Percentiles rank a stretch among this genome's conserved stretches.
Evolutionary conservation across 1,284 basidiomycete genomes (phyloP).

Genomic region (Leccinum huronense): DNA sequence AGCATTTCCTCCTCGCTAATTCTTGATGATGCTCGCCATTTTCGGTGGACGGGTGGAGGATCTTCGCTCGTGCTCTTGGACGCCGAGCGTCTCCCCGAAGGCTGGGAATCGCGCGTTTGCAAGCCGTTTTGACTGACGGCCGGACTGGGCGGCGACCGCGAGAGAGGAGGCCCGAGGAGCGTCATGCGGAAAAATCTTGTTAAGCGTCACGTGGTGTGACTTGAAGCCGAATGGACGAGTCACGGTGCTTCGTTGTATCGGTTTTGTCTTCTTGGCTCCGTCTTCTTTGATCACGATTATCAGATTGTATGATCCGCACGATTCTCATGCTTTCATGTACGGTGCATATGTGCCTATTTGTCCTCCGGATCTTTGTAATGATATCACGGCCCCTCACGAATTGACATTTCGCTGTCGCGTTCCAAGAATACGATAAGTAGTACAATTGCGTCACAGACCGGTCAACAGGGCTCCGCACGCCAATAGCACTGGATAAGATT

Average conservation of each 20-base stretch:
- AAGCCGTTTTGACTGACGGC: conserved; percentile 44
- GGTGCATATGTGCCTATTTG: too few relatives aligned
- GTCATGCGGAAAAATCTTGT: background rate
- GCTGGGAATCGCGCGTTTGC: conserved; percentile 63
- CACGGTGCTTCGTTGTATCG: background rate
- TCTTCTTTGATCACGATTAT: too few relatives aligned
- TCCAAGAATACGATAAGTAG: background rate
- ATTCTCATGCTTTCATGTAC: background rate
- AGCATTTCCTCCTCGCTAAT: conserved; percentile 39
- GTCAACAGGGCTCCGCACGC: too few relatives aligned
- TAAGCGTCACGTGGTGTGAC: background rate
- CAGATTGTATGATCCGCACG: background rate
- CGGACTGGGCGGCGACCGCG: conserved; percentile 29
- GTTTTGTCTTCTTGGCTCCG: background rate
- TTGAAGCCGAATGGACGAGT: background rate
- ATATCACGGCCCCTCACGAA: background rate
- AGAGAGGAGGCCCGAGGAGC: background rate
- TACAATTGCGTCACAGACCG: background rate
- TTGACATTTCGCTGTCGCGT: background rate
- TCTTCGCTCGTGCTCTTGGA: conserved; percentile 56
- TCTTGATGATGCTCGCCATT: conserved; percentile 40
- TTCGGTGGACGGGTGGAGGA: conserved; percentile 56
- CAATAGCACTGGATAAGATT: background rate
- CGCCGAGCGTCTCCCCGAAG: conserved; percentile 59
- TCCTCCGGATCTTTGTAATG: background rate